Conservation (phyloP, 2,329 filamentous ascomycete genomes). For the Purpureocillium takamizusanense region DNA sequence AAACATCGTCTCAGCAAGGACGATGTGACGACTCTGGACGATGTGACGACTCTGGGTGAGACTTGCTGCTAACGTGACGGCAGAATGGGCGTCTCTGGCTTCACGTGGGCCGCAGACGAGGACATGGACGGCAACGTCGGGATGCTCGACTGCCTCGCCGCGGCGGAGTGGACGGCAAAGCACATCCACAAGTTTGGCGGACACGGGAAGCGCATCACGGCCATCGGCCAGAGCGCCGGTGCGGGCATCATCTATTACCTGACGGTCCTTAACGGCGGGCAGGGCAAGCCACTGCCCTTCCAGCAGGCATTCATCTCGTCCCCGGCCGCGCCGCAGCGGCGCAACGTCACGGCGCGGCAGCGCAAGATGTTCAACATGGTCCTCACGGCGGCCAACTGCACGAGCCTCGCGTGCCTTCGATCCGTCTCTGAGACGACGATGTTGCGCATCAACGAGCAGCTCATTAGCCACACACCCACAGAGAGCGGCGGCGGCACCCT, state of each 20-base stretch:
- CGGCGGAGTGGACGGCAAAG: slow-evolving; percentile 9
- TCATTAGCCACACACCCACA: slow-evolving; percentile 9
- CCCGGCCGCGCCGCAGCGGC: slow-evolving; percentile 5
- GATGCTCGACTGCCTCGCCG: slow-evolving; percentile 10
- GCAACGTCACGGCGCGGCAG: slow-evolving; percentile 6
- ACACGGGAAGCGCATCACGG: slow-evolving; percentile 37
- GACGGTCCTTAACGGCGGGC: slow-evolving; percentile 33
- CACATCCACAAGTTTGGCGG: slow-evolving; percentile 47
- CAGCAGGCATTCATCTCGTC: slow-evolving; percentile 11
- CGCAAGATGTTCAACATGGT: slow-evolving; percentile 5
- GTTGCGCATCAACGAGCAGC: slow-evolving; percentile 4
- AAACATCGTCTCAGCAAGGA: no score
- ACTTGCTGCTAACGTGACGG: neutral
- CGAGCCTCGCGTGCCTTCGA: slow-evolving; percentile 4
- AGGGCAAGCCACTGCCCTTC: slow-evolving; percentile 24
- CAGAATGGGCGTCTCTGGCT: slow-evolving; percentile 10
- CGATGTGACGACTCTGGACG: no score
- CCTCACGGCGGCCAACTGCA: slow-evolving; percentile 5
- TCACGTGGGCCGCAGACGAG: slow-evolving; percentile 5
- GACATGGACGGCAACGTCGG: slow-evolving; percentile 12
- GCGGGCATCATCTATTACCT: slow-evolving; percentile 46
- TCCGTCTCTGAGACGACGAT: slow-evolving; percentile 5
- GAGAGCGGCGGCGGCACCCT: slow-evolving; percentile 11
- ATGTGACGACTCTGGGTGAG: neutral
- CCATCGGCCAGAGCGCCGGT: slow-evolving; percentile 42